A percentile compares a stretch with the other conserved stretches of the same genome.
Evolutionary conservation across 176 grass and related monocot genomes (phyloP).

Genomic region (Urochloa ruziziensis): DNA sequence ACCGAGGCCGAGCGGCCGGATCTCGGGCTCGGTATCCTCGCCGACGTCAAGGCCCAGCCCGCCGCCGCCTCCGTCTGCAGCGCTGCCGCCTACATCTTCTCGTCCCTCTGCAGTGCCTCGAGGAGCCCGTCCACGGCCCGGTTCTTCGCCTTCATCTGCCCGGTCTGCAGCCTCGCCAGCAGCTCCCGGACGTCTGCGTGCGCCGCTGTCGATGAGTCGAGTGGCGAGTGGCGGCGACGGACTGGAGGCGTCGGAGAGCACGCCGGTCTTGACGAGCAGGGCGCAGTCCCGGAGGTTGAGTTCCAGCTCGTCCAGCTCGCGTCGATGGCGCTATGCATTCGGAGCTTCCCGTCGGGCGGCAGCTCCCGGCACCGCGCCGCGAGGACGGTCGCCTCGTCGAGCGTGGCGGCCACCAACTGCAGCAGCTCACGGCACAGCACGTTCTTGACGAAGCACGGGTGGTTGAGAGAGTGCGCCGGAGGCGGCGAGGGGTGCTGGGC

Average conservation of each 20-base stretch:
- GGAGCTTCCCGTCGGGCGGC: constrained; percentile 46
- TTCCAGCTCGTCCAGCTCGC: constrained; percentile 71
- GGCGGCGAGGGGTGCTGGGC: too few relatives aligned
- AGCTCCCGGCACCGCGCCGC: constrained; percentile 35
- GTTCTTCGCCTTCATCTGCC: constrained; percentile 66
- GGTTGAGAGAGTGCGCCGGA: too few relatives aligned
- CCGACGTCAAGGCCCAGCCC: too few relatives aligned
- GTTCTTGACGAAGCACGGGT: constrained; percentile 79
- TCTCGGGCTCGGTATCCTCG: too few relatives aligned
- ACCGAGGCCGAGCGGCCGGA: too few relatives aligned
- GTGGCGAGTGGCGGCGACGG: neutral
- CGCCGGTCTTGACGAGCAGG: constrained; percentile 83
- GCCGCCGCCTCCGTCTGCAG: too few relatives aligned
- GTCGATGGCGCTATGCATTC: constrained; percentile 85
- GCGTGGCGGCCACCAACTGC: constrained; percentile 56
- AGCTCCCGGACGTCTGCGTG: constrained; percentile 66
- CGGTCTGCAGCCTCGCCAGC: constrained; percentile 88
- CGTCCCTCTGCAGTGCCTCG: constrained; percentile 53
- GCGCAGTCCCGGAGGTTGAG: constrained; percentile 80
- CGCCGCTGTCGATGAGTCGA: neutral
- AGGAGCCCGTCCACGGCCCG: constrained; percentile 71
- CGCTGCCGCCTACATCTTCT: too few relatives aligned
- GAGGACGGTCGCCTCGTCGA: constrained; percentile 52
- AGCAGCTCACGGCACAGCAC: constrained; percentile 78
- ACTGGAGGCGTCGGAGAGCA: constrained; percentile 53